Evolutionary conservation across 2,329 filamentous ascomycete species (phyloP), one percentile per base, ranked within the genome.

Genomic region (Fusarium sp.): DNA sequence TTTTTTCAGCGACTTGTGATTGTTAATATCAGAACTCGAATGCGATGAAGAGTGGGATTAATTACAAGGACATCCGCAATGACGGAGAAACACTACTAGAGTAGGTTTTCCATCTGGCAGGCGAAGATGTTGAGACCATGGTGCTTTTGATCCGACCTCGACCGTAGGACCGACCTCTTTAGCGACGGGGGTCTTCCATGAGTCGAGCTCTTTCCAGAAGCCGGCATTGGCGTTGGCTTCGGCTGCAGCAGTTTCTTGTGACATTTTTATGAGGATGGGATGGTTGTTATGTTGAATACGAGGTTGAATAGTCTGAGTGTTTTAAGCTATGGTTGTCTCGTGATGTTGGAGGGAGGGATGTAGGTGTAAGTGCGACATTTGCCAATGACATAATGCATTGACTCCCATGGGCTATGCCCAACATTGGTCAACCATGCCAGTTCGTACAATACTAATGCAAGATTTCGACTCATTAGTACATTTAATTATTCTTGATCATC

Each of bases 51-150:
- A 9, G 16, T 26, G 16, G 31, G 29, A 16, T 28, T 21, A 24
- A 15, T 20, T 84, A 91, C 91, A 92, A 13, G 91, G 91, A 80
- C 91, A 92, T 33, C 91, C 91, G 76, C 91, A 93, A 76, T 93
- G 91, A 33, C 91, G 84, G 8, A 93, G 83, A 73, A 93, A 93
- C 18, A 88, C 84, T 21, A 93, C 79, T 3, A 93, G 76, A 1
- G 85, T 87, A 1, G 88, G 88, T 71, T 86, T 88, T 24, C 81
- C 79, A 41, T 82, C 78, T 2, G 86, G 84, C n/a, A 91, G 77
- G 10, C 76, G 74, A 8, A 92, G 79, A 62, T 84, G 82, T 26
- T 81, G 69, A 28, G 86, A 83, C 8, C 81, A 81, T 2, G 90
- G 90, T 2, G 89, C 89, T 64, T 82, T 80, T 33, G 82, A 77